phyloP scores from a whole-genome alignment of 108 stramenopile species.

The Skeletonema costatum region DNA sequence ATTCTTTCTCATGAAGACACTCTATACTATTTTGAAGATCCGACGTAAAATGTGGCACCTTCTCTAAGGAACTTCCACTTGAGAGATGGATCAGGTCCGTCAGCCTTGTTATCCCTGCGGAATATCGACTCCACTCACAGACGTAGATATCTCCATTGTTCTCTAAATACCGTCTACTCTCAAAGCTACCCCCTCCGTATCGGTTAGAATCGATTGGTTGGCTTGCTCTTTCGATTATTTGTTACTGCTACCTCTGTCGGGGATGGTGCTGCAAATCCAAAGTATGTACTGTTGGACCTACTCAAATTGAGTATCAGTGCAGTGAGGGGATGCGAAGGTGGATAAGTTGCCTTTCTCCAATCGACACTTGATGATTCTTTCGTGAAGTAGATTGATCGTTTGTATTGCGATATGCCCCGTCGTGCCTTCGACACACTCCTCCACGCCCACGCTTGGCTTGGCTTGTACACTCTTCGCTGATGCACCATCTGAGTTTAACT shows the following conservation, averaged over 20 bases:
- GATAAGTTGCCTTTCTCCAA: slow-evolving; percentile 55
- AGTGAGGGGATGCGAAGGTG: slow-evolving; percentile 48
- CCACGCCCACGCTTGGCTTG: too few relatives aligned
- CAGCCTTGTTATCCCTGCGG: slow-evolving; percentile 26
- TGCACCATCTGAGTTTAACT: too few relatives aligned
- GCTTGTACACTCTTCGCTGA: too few relatives aligned
- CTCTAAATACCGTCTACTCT: slow-evolving; percentile 69
- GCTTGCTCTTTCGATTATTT: too few relatives aligned
- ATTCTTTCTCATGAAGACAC: neutral
- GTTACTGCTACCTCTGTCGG: too few relatives aligned
- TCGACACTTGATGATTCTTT: neutral
- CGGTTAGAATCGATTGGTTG: slow-evolving; percentile 39
- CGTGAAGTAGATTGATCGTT: too few relatives aligned
- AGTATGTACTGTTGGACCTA: neutral
- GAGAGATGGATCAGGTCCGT: slow-evolving; percentile 42
- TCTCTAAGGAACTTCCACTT: slow-evolving; percentile 46
- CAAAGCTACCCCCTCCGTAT: slow-evolving; percentile 77
- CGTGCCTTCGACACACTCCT: too few relatives aligned
- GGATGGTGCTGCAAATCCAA: neutral
- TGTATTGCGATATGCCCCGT: too few relatives aligned
- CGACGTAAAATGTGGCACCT: slow-evolving; percentile 21
- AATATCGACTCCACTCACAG: slow-evolving; percentile 75
- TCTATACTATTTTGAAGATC: neutral
- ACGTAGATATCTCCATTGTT: slow-evolving; percentile 56
- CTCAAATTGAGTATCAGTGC: slow-evolving; percentile 24